Evolutionary conservation across 164 flowering plant genomes (phyloP), one percentile per base, ranked within the genome.

Genomic region (Liriodendron chinense): DNA sequence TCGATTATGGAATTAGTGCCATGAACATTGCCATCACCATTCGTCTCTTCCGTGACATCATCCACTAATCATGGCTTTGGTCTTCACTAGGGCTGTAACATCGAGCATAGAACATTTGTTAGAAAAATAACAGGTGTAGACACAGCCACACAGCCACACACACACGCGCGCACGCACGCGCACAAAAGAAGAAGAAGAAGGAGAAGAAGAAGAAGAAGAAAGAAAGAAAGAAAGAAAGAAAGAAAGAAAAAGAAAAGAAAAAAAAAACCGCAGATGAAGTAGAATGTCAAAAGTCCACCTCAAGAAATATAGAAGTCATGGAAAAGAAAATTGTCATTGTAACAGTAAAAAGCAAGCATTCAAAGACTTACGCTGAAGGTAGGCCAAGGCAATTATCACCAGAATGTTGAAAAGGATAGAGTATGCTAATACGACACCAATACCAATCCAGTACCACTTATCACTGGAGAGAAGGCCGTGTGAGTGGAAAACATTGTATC

Each of bases 371-470:
- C 98, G 94, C 61, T 89, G 83, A 28, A 94, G 90, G 78, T 82
- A 86, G 63, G 90, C 72, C 86, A 94, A 74, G 25, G 95, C 91
- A 78, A 85, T 65, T 56, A 89, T 91, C 78, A 89, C 86, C 23
- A 87, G 0, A 71, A 26, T 75, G 77, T 92, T 94, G 86, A 93
- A 93, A 70, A 93, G 69, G 22, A 90, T 0, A 4, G 87, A 70
- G 82, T 88, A 93, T 14, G 69, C 80, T n/a, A 87, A 13, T 50
- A 94, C 72, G 73, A 78, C 92, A 64, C 85, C 87, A 76, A 90
- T 85, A 21, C 98, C 97, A 69, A 91, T 63, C 98, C 98, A 92
- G 77, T 88, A 94, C 98, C 97, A 94, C 68, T 83, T 59, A 70
- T 72, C 85, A 49, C 49, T 80, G 70, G 24, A 77, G 5, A 95